Base-by-base conservation (phyloP, 139 green algal species). In the Haematococcus lacustris region DNA sequence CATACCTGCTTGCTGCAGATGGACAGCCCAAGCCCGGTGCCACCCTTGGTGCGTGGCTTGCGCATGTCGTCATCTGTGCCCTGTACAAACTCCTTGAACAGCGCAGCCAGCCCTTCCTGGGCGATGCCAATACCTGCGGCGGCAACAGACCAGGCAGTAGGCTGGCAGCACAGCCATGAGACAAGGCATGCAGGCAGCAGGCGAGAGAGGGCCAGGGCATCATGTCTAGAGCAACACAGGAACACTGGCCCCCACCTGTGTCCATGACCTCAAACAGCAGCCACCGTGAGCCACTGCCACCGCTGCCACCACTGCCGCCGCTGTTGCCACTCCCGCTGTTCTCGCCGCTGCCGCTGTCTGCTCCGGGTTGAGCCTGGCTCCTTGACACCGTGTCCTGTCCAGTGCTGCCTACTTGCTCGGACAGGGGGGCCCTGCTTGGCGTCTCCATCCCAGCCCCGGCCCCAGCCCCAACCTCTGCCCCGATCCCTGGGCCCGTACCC, bases 221-320 rank as follows among this genome's bases (percentile, higher is more conserved):
- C n/a, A n/a, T n/a, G n/a, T n/a, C n/a, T n/a, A n/a, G n/a, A n/a
- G n/a, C n/a, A n/a, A n/a, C n/a, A n/a, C n/a, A n/a, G n/a, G n/a
- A n/a, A n/a, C 68, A 3, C 17, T 1, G 5, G 3, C 33, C 28
- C 63, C 1, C 38, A 80, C 69, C 82, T 1, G 87, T 90, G 76
- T 95, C 90, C 38, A 82, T 68, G 17, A 95, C 86, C 75, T 95
- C 88, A 80, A 95, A 93, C 68, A 88, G 75, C 70, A 94, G 71
- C 81, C 81, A 86, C 2, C 70, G 51, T 37, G 51, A n/a, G 4
- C 4, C 32, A 32, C 72, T 51, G 33, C 40, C 60, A 38, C 40
- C 35, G n/a, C 2, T 32, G 39, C 13, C 6, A 28, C 28, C 39
- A 2, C 35, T 62, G 30, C 72, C 26, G 23, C 40, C 60, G 38